Evolutionary conservation across 116 monocot genomes (phyloP).

Genomic region (Papilionanthe hybrid): DNA sequence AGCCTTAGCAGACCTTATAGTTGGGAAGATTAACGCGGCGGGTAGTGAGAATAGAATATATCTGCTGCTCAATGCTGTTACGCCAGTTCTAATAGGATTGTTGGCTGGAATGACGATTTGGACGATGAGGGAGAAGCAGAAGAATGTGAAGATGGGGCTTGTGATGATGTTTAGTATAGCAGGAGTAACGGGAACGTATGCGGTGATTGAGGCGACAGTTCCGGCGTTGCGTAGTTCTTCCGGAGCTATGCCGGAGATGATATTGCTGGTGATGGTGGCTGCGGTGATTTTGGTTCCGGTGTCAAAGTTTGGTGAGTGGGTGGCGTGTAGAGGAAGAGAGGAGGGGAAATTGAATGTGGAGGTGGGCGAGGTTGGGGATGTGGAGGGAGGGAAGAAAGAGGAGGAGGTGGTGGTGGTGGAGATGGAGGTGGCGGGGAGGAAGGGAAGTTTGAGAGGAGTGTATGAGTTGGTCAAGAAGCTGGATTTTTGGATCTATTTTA

Average conservation of each 20-base stretch:
- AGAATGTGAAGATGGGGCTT: background rate
- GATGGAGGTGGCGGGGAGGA: background rate
- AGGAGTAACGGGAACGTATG: slow-evolving; percentile 7
- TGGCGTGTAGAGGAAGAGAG: background rate
- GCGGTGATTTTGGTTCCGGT: slow-evolving; percentile 1
- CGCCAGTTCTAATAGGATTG: slow-evolving; percentile 4
- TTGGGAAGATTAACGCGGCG: background rate
- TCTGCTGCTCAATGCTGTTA: slow-evolving; percentile 17
- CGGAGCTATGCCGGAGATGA: slow-evolving; percentile 5
- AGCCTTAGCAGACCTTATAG: slow-evolving; percentile 6
- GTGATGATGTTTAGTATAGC: slow-evolving; percentile 8
- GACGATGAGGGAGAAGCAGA: background rate
- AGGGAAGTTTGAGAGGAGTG: background rate
- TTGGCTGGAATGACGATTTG: slow-evolving; percentile 8
- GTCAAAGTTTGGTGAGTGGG: background rate
- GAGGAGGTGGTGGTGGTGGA: background rate
- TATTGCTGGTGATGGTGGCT: background rate
- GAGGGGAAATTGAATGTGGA: background rate
- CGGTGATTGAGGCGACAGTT: slow-evolving; percentile 7
- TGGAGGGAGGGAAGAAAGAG: background rate
- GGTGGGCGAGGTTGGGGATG: background rate
- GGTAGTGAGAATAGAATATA: slow-evolving; percentile 2
- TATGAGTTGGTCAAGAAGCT: background rate
- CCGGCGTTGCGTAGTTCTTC: background rate
- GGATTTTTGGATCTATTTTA: slow-evolving; percentile 18